These are phyloP conservation scores for Aspergillus conjunctus DNA, from an alignment of 495 filamentous ascomycete genomes.

Conservation along the genomic window DNA sequence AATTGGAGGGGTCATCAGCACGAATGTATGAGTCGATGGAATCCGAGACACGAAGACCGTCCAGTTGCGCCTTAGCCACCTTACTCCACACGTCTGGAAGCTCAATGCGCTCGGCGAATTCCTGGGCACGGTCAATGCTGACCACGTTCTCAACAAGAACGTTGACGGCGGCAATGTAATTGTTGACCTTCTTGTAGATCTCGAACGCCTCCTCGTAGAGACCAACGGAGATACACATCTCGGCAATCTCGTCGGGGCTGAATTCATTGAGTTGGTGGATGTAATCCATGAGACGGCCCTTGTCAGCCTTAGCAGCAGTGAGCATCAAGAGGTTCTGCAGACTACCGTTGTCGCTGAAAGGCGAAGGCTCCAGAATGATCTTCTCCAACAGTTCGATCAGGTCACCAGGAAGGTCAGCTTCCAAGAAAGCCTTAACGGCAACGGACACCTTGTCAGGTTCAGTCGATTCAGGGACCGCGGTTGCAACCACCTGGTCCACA, in stretches of 20 bases:
- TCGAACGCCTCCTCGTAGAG: slow-evolving; percentile 97
- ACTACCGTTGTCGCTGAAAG: slow-evolving; percentile 95
- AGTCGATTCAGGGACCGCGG: slow-evolving; percentile 90
- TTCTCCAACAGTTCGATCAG: slow-evolving; percentile 98
- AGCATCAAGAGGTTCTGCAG: slow-evolving; percentile 97
- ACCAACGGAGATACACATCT: slow-evolving; percentile 90
- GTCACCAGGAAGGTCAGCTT: slow-evolving; percentile 86
- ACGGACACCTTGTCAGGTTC: slow-evolving; percentile 95
- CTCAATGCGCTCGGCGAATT: slow-evolving; percentile 95
- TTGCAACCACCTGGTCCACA: slow-evolving; percentile 95
- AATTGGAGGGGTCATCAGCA: slow-evolving; percentile 90
- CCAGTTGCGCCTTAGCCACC: slow-evolving; percentile 97
- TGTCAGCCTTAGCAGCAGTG: slow-evolving; percentile 96
- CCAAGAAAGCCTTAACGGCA: slow-evolving; percentile 90
- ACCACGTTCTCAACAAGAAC: slow-evolving; percentile 97
- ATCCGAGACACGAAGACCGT: slow-evolving; percentile 91
- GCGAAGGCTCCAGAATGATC: slow-evolving; percentile 96
- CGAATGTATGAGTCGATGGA: slow-evolving; percentile 97
- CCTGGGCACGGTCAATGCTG: slow-evolving; percentile 96
- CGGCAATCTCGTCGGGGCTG: slow-evolving; percentile 87
- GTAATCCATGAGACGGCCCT: slow-evolving; percentile 94
- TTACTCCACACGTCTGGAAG: slow-evolving; percentile 98
- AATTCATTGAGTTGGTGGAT: slow-evolving; percentile 89
- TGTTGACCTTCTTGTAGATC: slow-evolving; percentile 96
- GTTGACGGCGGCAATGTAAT: slow-evolving; percentile 81